phyloP scores from a whole-genome alignment of 2,329 filamentous ascomycete genomes.

The Teratosphaeria epicoccoides region DNA sequence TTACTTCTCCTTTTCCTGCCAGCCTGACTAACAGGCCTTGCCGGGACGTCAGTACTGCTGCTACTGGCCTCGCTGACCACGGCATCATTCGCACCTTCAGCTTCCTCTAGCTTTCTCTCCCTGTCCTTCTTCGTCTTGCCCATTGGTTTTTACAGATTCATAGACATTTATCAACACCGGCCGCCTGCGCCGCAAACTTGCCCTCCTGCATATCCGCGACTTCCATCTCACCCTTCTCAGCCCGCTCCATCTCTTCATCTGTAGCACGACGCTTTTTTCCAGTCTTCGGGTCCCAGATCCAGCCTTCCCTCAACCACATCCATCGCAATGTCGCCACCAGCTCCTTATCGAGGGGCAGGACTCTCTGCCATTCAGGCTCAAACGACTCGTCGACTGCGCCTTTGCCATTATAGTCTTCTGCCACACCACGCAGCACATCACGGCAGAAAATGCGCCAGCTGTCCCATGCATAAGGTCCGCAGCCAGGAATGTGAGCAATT shows the following conservation, averaged over 20 bases:
- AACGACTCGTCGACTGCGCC: slow-evolving; percentile 39
- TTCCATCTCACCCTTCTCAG: slow-evolving; percentile 47
- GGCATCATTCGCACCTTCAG: background rate
- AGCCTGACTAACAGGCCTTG: background rate
- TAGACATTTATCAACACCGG: slow-evolving; percentile 3
- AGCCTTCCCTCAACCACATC: slow-evolving; percentile 86
- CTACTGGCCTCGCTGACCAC: background rate
- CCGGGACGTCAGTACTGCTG: background rate
- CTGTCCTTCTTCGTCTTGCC: background rate
- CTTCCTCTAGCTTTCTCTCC: background rate
- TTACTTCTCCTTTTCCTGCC: background rate
- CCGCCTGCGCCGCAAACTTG: slow-evolving; percentile 19
- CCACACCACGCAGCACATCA: slow-evolving; percentile 59
- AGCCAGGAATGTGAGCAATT: slow-evolving; percentile 69
- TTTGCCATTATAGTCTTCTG: slow-evolving; percentile 55
- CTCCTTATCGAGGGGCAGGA: slow-evolving; percentile 75
- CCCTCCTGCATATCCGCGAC: slow-evolving; percentile 18
- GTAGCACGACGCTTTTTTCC: slow-evolving; percentile 50
- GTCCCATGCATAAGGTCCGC: slow-evolving; percentile 71
- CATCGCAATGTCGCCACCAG: slow-evolving; percentile 75
- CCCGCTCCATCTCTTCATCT: slow-evolving; percentile 45
- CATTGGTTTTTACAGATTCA: background rate
- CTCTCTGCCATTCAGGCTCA: slow-evolving; percentile 84
- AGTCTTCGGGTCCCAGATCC: slow-evolving; percentile 65
- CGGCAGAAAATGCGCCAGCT: slow-evolving; percentile 92